Evolutionary conservation across 2,329 filamentous ascomycete genomes (phyloP).

Genomic region (Aspergillus awamori): DNA sequence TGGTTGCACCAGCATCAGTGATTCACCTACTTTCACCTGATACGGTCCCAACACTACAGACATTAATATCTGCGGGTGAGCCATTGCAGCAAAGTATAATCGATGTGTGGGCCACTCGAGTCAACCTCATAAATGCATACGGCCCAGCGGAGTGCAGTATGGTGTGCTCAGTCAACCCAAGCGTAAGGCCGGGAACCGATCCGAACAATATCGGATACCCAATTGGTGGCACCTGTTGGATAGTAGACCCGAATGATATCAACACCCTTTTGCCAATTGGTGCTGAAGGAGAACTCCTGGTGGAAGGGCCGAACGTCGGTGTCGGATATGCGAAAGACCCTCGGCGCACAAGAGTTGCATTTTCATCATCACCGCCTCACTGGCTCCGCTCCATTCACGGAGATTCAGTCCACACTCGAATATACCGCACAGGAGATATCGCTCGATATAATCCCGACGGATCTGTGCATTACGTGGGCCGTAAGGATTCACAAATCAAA

Average conservation of each 20-base stretch:
- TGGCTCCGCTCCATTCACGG: no score
- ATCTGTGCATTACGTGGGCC: constrained; percentile 21
- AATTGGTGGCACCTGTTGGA: no score
- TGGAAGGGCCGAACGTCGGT: not conserved
- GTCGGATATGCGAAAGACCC: no score
- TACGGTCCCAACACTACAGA: not conserved
- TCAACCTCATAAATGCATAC: not conserved
- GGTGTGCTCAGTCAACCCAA: not conserved
- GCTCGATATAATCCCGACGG: constrained; percentile 21
- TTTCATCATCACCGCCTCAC: no score
- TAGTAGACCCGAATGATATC: no score
- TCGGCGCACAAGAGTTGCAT: no score
- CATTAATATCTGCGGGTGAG: not conserved
- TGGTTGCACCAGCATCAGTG: not conserved
- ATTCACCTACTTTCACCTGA: not conserved
- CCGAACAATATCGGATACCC: not conserved
- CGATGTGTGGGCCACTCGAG: not conserved
- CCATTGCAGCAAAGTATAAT: not conserved
- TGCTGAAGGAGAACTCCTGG: not conserved
- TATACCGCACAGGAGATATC: no score
- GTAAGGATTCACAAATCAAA: constrained; percentile 37
- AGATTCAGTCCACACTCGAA: no score
- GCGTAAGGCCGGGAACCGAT: not conserved
- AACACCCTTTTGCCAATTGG: not conserved
- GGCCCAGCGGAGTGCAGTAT: not conserved